These are phyloP conservation scores for Trichoderma breve DNA, from an alignment of 2,329 filamentous ascomycete species.

Conservation along the genomic window DNA sequence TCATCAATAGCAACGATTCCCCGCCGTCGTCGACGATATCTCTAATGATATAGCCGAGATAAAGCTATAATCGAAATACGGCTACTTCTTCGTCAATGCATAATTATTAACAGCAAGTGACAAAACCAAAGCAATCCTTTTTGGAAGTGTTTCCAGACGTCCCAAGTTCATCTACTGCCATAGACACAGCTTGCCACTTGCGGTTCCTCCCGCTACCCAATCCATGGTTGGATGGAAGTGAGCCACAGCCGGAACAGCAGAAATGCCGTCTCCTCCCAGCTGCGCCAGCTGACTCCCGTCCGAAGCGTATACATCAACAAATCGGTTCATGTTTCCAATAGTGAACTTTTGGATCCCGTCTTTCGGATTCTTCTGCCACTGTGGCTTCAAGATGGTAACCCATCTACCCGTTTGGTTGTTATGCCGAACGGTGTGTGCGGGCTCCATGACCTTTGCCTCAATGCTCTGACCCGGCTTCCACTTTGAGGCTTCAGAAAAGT, in stretches of 20 bases:
- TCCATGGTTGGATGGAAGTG: conserved; percentile 84
- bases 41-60: not conserved
- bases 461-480: conserved; percentile 62
- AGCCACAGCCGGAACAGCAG: conserved; percentile 88
- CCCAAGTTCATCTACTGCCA: conserved; percentile 63
- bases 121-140: not conserved
- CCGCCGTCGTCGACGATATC: not conserved
- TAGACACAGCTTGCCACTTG: conserved; percentile 86
- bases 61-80: not conserved
- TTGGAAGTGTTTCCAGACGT: not conserved
- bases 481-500: conserved; percentile 61
- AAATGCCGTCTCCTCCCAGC: conserved; percentile 83
- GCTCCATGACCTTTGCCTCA: conserved; percentile 62
- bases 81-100: not conserved
- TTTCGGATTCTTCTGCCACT: conserved; percentile 80
- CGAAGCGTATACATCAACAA: conserved; percentile 84
- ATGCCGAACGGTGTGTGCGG: conserved; percentile 68
- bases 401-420: conserved; percentile 96
- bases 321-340: conserved; percentile 97
- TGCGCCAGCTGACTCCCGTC: conserved; percentile 87
- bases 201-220: conserved; percentile 91
- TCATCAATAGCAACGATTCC: not conserved
- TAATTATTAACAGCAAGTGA: not conserved
- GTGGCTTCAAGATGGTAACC: conserved; percentile 79
- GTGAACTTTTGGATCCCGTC: conserved; percentile 84